These are phyloP conservation scores for Blastomyces parvus DNA, from an alignment of 2,329 filamentous ascomycete genomes.

Conservation along the genomic window DNA sequence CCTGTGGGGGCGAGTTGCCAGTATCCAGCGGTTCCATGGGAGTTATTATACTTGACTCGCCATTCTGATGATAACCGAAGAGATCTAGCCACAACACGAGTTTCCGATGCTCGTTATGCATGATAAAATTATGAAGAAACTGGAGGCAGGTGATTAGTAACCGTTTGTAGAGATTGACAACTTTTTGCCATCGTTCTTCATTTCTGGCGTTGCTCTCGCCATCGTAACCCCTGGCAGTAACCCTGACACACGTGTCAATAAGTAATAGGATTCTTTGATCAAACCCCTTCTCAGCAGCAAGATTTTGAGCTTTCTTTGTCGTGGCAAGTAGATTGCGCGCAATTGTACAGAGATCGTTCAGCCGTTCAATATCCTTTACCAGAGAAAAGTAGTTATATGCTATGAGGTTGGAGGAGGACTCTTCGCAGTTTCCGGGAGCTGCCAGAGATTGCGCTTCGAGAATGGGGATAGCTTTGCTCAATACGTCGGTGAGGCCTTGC, in stretches of 20 bases:
- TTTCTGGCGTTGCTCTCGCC: constrained; percentile 53
- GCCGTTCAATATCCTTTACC: constrained; percentile 52
- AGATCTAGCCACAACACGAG: constrained; percentile 56
- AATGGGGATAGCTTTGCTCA: constrained; percentile 51
- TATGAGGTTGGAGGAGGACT: constrained; percentile 52
- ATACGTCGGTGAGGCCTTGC: constrained; percentile 49
- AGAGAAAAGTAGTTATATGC: constrained; percentile 50
- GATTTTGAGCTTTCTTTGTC: constrained; percentile 52
- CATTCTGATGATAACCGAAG: constrained; percentile 48
- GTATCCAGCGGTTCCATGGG: constrained; percentile 36
- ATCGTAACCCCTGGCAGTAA: constrained; percentile 56
- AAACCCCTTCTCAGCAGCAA: constrained; percentile 51
- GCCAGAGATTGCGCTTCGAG: constrained; percentile 54
- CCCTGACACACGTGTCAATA: constrained; percentile 54
- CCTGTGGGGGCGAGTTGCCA: constrained; percentile 27
- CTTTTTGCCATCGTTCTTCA: constrained; percentile 56
- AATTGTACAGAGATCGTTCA: constrained; percentile 54
- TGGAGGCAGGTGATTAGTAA: constrained; percentile 57
- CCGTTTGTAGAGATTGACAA: constrained; percentile 57
- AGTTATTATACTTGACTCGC: constrained; percentile 37
- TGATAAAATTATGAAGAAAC: constrained; percentile 57
- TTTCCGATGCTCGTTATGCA: constrained; percentile 56
- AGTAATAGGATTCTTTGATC: constrained; percentile 53
- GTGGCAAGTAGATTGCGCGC: constrained; percentile 53
- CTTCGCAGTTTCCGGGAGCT: constrained; percentile 47